Evolutionary conservation across 768 basidiomycete genomes (phyloP), one percentile per base, ranked within the genome.

Genomic region (Phanerochaete carnosa): DNA sequence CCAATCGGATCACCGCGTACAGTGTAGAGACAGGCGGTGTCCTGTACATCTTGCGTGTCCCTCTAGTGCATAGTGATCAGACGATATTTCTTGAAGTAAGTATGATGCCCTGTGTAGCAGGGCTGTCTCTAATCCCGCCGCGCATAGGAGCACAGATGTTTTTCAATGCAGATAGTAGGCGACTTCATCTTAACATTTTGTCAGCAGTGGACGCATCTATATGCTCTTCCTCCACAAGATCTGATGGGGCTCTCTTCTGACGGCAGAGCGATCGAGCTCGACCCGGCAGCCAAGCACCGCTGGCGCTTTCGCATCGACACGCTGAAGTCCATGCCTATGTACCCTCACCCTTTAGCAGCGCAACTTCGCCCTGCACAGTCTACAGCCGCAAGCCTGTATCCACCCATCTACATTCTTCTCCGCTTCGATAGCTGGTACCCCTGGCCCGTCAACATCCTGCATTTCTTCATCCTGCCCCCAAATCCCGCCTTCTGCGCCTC

Each of bases 361-460:
- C 55, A 52, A 19, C 37, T 52, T 9, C 53, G 51, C 58, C 19
- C 3, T 11, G 1, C 37, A 32, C 22, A 26, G 15, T 9, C 15
- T 26, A 35, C 59, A 16, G 15, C 30, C 3, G 25, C 29, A 16
- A 13, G 4, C 50, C 52, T 19, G 69, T 67, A 49, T 69, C 39
- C 72, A 1, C 72, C 76, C 0, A 75, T 89, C 57, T 79, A 79
- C 63, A 70, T 89, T 19, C 74, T 85, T 45, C 68, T 88, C 22
- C 85, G 89, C 16, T 89, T 83, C 65, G 80, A 79, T 13, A 84
- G 81, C 67, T 76, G 74, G 56, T 83, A 80, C 61, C 86, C 86
- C 2, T 89, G 87, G 88, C 85, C 87, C 0, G 80, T 85, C 62
- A 89, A 90, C 69, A 71, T 84, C 26, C 75, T 89, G n/a, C 85